phyloP scores from a whole-genome alignment of 805 yeast species.

The Yueomyces sinensis region DNA sequence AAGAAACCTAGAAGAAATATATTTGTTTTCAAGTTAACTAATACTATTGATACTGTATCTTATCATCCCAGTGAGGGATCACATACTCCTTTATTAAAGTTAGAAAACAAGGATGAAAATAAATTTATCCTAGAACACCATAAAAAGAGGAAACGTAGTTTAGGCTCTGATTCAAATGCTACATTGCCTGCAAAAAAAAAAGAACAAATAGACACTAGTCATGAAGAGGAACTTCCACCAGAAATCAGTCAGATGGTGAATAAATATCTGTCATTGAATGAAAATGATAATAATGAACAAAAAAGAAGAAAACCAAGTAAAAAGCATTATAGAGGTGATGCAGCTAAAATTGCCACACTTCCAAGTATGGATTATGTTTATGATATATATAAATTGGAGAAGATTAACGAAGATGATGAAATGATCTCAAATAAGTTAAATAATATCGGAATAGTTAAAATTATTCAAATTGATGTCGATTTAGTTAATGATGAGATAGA shows the following conservation, averaged over 20 bases:
- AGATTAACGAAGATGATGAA: conserved; percentile 42
- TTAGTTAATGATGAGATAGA: conserved; percentile 25
- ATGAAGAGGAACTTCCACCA: conserved; percentile 31
- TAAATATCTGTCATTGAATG: conserved; percentile 35
- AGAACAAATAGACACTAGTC: conserved; percentile 4
- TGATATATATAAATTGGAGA: conserved; percentile 70
- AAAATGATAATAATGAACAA: conserved; percentile 5
- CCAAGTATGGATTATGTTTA: conserved; percentile 65
- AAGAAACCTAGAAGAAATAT: conserved; percentile 22
- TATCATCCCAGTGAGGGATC: conserved; percentile 15
- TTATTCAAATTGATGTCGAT: conserved; percentile 28
- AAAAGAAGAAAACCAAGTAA: conserved; percentile 14
- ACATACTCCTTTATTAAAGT: conserved; percentile 16
- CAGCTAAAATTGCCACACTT: conserved; percentile 8
- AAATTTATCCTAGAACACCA: conserved; percentile 22
- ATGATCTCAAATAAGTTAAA: conserved; percentile 9
- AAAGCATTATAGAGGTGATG: conserved; percentile 8
- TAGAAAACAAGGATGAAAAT: conserved; percentile 10
- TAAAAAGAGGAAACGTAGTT: conserved; percentile 13
- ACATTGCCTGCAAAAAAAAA: conserved; percentile 5
- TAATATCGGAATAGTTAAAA: conserved; percentile 28
- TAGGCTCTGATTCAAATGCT: conserved; percentile 6
- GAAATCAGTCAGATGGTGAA: conserved; percentile 67
- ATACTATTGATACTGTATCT: conserved; percentile 29
- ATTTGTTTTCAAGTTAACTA: conserved; percentile 33